A percentile compares a stretch with the other conserved stretches of the same genome.
phyloP scores from a whole-genome alignment of 2,329 filamentous ascomycete species.

The Fusarium drepaniforme region DNA sequence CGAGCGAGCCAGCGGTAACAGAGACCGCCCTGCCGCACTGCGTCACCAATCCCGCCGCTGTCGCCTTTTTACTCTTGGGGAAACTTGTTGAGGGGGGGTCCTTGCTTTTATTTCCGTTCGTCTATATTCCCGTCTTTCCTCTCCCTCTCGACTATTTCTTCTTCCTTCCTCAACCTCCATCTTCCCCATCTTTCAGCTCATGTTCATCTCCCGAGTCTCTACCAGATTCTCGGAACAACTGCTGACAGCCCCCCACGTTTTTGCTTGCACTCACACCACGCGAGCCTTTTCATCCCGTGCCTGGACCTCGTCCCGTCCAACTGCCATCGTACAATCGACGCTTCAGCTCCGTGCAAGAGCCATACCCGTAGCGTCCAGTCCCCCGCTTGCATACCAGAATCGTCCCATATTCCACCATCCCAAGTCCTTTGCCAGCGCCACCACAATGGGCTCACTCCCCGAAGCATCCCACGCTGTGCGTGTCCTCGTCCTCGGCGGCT shows the following conservation, averaged over 20 bases:
- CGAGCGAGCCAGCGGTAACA: constrained; percentile 4
- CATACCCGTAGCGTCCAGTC: constrained; percentile 6
- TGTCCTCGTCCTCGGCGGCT: constrained; percentile 77
- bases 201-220: constrained; percentile 32
- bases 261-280: constrained; percentile 9
- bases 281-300: constrained; percentile 16
- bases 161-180: background rate
- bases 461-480: constrained; percentile 55
- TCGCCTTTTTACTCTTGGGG: background rate
- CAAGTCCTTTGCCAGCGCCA: constrained; percentile 25
- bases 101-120: constrained; percentile 21
- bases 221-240: constrained; percentile 30
- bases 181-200: constrained; percentile 29
- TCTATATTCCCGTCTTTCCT: constrained; percentile 22
- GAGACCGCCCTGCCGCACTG: constrained; percentile 4
- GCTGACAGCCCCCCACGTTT: constrained; percentile 22
- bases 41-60: constrained; percentile 16
- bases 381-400: constrained; percentile 12
- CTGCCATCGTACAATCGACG: constrained; percentile 14
- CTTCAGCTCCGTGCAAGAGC: constrained; percentile 9
- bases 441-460: constrained; percentile 49
- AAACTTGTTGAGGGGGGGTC: constrained; percentile 2
- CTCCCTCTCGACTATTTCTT: constrained; percentile 6
- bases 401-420: constrained; percentile 8
- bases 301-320: constrained; percentile 8